Base-by-base conservation (phyloP, 2,329 filamentous ascomycete species). In the Knufia fluminis region DNA sequence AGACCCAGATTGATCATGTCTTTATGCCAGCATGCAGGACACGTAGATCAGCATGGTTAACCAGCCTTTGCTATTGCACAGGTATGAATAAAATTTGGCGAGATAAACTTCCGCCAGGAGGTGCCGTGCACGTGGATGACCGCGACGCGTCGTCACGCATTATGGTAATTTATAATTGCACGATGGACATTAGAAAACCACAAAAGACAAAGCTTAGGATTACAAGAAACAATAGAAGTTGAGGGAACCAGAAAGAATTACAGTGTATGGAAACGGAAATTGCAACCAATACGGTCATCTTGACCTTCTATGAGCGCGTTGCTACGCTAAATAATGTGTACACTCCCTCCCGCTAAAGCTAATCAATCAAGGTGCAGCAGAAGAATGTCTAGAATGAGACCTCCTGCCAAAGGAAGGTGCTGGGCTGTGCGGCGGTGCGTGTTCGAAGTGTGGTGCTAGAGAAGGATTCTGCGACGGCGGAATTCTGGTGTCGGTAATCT, bases 1-100 rank as follows among this genome's bases (percentile, higher is more conserved):
- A 83, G 68, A 49, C 79, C 80, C 42, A 80, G 74, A 63, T 80
- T 76, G 63, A 83, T 82, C 78, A 80, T 81, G 16, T 24, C 45
- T 17, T 4, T 6, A 36, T 36, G 33, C 12, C 26, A 12, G 6
- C 26, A 6, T 28, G 26, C 12, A 12, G 26, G 26, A 28, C 26
- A 12, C 26, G n/a, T n/a, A n/a, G n/a, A n/a, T n/a, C n/a, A n/a
- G n/a, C n/a, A n/a, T n/a, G n/a, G n/a, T n/a, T n/a, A n/a, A n/a
- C n/a, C n/a, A n/a, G n/a, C n/a, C n/a, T n/a, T n/a, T n/a, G n/a
- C n/a, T n/a, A n/a, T n/a, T n/a, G n/a, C n/a, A n/a, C n/a, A n/a
- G n/a, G n/a, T n/a, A n/a, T n/a, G n/a, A n/a, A n/a, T n/a, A n/a
- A n/a, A n/a, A n/a, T n/a, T n/a, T n/a, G n/a, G n/a, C n/a, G n/a